phyloP scores from a whole-genome alignment of 106 monocot genomes.

The Platanthera guangdongensis region DNA sequence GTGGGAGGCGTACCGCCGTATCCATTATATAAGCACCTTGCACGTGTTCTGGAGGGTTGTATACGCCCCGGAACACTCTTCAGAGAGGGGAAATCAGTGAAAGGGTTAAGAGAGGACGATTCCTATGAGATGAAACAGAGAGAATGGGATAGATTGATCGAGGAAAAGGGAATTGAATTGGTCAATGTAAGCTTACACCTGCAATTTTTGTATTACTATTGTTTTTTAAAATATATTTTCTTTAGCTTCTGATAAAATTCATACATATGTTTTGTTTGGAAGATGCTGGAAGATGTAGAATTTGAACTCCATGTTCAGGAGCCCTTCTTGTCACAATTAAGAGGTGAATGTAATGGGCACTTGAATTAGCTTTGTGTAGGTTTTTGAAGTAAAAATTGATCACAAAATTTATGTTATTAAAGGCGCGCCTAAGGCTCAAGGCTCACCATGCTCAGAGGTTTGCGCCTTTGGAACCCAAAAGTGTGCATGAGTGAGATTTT shows the following conservation, averaged over 20 bases:
- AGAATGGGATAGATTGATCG: conserved; percentile 41
- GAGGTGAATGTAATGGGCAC: conserved; percentile 25
- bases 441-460: too few species aligned
- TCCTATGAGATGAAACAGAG: conserved; percentile 17
- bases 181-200: conserved; percentile 24
- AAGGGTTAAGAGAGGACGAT: conserved; percentile 20
- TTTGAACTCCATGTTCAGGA: conserved; percentile 74
- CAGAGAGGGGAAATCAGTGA: conserved; percentile 7
- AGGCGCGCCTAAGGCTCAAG: too few species aligned
- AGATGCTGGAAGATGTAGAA: conserved; percentile 38
- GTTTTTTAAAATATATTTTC: background rate
- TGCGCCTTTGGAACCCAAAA: too few species aligned
- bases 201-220: background rate
- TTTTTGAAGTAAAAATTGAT: background rate
- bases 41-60: conserved; percentile 26
- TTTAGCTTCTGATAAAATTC: background rate
- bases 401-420: too few species aligned
- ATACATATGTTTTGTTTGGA: background rate
- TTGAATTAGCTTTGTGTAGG: background rate
- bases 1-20: conserved; percentile 39
- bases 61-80: conserved; percentile 19
- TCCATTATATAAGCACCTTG: conserved; percentile 72
- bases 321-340: conserved; percentile 76
- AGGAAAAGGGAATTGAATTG: conserved; percentile 39
- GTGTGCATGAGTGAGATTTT: too few species aligned